A percentile compares a stretch with the other conserved stretches of the same genome.
phyloP scores from a whole-genome alignment of 306 rosid species.

The Calophaca sinica region DNA sequence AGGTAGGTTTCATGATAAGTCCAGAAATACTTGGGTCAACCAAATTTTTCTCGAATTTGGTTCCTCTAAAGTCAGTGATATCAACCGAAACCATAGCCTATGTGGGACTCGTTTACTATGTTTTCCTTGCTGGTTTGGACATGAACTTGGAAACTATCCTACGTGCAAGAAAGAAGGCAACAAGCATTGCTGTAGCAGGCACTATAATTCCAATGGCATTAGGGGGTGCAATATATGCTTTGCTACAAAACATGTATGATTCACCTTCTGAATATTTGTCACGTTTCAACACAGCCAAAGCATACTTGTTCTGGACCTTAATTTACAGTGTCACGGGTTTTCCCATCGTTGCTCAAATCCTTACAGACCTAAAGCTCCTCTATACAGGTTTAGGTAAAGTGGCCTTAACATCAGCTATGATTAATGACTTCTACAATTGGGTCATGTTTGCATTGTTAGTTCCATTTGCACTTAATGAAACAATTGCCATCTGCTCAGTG shows the following conservation, averaged over 20 bases:
- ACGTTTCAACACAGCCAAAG: not conserved
- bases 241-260: conserved; percentile 1
- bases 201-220: conserved; percentile 45
- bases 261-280: not conserved
- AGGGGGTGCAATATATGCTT: conserved; percentile 35
- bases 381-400: conserved; percentile 50
- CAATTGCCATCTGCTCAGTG: not conserved
- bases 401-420: conserved; percentile 50
- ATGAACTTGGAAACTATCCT: conserved; percentile 51
- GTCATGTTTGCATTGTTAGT: conserved; percentile 40
- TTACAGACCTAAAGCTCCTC: conserved; percentile 55
- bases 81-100: conserved; percentile 41
- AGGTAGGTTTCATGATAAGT: conserved; percentile 48
- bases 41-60: rapidly evolving
- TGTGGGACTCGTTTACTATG: conserved; percentile 46
- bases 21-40: not conserved
- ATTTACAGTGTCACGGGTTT: conserved; percentile 49
- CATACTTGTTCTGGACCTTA: conserved; percentile 49
- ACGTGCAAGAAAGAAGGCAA: conserved; percentile 41
- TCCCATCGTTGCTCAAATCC: conserved; percentile 53
- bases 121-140: conserved; percentile 55
- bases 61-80: conserved; percentile 3
- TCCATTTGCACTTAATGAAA: conserved; percentile 32
- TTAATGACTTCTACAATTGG: conserved; percentile 52
- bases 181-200: conserved; percentile 46